These are phyloP conservation scores for Haplosporangium sp. DNA, from an alignment of 371 early-diverging fungal species.

Conservation along the genomic window DNA sequence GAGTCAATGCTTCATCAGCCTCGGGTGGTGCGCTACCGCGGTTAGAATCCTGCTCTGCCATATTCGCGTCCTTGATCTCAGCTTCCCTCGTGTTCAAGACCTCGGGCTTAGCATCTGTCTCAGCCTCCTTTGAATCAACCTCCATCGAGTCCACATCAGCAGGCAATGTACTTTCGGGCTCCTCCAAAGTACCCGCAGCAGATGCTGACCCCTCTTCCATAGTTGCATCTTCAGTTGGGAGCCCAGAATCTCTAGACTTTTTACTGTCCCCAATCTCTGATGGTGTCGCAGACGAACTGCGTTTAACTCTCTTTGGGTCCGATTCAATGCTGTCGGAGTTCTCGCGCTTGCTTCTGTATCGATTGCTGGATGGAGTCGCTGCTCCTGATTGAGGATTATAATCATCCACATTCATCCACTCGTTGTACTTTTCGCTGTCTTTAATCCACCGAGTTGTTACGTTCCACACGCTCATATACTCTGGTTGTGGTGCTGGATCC, in stretches of 20 bases:
- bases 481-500: constrained; percentile 74
- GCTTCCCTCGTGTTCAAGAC: constrained; percentile 56
- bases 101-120: constrained; percentile 28
- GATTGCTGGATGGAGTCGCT: constrained; percentile 26
- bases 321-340: constrained; percentile 38
- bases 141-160: constrained; percentile 44
- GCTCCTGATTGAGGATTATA: constrained; percentile 61
- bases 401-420: constrained; percentile 86
- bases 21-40: constrained; percentile 61
- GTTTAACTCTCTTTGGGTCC: constrained; percentile 44
- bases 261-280: constrained; percentile 10
- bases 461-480: constrained; percentile 75
- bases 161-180: constrained; percentile 18
- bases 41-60: constrained; percentile 60
- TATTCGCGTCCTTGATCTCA: constrained; percentile 61
- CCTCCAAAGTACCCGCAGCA: constrained; percentile 2
- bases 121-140: constrained; percentile 29
- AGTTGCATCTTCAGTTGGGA: constrained; percentile 16
- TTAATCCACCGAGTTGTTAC: constrained; percentile 79
- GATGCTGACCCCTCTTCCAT: constrained; percentile 32
- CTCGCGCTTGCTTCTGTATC: constrained; percentile 48
- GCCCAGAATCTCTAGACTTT: not conserved
- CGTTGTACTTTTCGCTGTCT: constrained; percentile 78
- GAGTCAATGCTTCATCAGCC: constrained; percentile 39
- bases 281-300: constrained; percentile 34